Conservation (phyloP, 306 rosid genomes). For the Inga laurina region DNA sequence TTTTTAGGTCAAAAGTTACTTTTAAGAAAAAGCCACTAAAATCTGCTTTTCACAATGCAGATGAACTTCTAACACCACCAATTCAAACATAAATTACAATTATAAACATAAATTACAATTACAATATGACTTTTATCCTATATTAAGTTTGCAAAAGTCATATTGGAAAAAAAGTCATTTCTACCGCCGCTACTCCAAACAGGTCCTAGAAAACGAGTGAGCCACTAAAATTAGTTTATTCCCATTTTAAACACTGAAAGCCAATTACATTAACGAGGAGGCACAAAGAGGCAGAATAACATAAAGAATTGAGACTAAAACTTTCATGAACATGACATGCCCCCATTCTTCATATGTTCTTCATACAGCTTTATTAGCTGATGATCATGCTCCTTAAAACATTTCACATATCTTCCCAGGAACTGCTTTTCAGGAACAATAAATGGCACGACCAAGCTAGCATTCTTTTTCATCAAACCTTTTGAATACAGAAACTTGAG, state of each 20-base stretch:
- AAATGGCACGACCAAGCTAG: background rate
- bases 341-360: background rate
- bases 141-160: too few species aligned
- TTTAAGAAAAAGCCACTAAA: too few species aligned
- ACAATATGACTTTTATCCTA: too few species aligned
- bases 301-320: background rate
- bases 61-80: too few species aligned
- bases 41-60: too few species aligned
- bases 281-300: background rate
- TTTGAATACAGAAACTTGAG: slow-evolving; percentile 29
- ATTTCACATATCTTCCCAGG: slow-evolving; percentile 31
- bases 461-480: slow-evolving; percentile 30
- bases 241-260: background rate
- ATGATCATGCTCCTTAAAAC: slow-evolving; percentile 12
- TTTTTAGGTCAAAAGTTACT: too few species aligned
- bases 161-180: too few species aligned
- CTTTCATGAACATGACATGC: background rate
- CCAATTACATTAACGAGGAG: background rate
- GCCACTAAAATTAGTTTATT: background rate
- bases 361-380: slow-evolving; percentile 28
- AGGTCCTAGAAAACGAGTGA: background rate
- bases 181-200: too few species aligned
- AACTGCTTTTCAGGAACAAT: background rate
- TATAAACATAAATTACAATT: too few species aligned
- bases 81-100: too few species aligned